A percentile compares a stretch with the other conserved stretches of the same genome.
phyloP scores from a whole-genome alignment of 2,329 filamentous ascomycete genomes.

The Davidsoniella australis region DNA sequence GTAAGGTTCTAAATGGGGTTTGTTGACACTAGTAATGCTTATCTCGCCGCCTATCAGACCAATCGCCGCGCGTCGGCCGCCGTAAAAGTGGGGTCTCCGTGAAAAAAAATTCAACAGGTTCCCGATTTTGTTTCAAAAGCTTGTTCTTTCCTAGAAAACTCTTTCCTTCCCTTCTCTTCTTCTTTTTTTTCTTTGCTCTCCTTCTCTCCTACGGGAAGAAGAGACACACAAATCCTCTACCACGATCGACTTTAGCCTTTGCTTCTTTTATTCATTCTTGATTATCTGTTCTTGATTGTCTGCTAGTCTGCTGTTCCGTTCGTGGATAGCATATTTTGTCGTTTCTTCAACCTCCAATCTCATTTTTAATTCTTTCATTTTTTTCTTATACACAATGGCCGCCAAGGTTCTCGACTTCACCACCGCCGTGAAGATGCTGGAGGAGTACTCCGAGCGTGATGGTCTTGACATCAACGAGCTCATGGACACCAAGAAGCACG shows the following conservation, averaged over 20 bases:
- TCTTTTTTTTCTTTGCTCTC: conserved; percentile 24
- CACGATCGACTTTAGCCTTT: conserved; percentile 16
- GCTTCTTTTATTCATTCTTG: conserved; percentile 15
- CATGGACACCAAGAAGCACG: conserved; percentile 79
- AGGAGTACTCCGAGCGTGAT: conserved; percentile 66
- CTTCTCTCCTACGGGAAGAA: conserved; percentile 37
- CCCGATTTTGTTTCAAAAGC: neutral
- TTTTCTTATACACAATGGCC: conserved; percentile 39
- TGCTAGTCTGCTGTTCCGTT: conserved; percentile 21
- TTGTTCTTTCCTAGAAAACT: neutral
- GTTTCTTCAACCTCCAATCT: conserved; percentile 27
- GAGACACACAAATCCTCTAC: conserved; percentile 24
- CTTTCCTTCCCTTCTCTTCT: conserved; percentile 1
- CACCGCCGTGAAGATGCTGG: conserved; percentile 63
- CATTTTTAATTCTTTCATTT: conserved; percentile 17
- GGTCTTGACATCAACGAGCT: conserved; percentile 75
- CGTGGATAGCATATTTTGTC: conserved; percentile 18
- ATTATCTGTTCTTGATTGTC: conserved; percentile 18
- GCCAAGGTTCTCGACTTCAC: conserved; percentile 52
- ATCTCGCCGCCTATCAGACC: conserved; percentile 7
- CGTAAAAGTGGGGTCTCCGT: conserved; percentile 1
- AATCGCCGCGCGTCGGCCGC: conserved; percentile 6
- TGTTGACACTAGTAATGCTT: neutral
- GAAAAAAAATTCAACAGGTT: conserved; percentile 3
- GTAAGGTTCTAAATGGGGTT: neutral